Conservation (phyloP, 106 monocot genomes). For the Dendrobium catenatum region DNA sequence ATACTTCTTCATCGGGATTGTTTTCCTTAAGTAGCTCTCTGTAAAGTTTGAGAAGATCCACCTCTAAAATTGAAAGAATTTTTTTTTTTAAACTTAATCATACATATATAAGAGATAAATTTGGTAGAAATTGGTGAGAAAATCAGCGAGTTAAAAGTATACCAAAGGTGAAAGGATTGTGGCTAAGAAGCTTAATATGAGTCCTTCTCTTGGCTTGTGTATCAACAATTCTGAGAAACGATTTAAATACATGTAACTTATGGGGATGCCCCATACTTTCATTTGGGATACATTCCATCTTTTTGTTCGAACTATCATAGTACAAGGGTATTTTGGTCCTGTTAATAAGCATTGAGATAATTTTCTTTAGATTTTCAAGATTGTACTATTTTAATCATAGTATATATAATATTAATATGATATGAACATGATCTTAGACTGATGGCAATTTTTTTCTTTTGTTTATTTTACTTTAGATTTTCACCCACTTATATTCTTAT, state of each 20-base stretch:
- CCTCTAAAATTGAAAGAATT: slow-evolving; percentile 17
- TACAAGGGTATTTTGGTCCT: slow-evolving; percentile 33
- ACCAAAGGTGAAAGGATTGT: slow-evolving; percentile 58
- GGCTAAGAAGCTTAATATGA: slow-evolving; percentile 50
- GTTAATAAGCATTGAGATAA: too few relatives aligned
- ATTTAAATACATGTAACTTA: slow-evolving; percentile 34
- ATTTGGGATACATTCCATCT: slow-evolving; percentile 36
- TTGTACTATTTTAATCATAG: too few relatives aligned
- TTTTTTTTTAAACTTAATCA: too few relatives aligned
- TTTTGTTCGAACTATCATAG: slow-evolving; percentile 13
- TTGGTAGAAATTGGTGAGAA: neutral
- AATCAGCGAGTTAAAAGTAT: neutral
- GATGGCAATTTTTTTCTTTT: too few relatives aligned
- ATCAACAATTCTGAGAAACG: slow-evolving; percentile 57
- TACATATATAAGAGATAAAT: neutral
- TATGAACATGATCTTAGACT: too few relatives aligned
- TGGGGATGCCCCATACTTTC: slow-evolving; percentile 30
- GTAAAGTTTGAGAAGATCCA: slow-evolving; percentile 54
- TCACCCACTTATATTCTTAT: too few relatives aligned
- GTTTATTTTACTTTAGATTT: too few relatives aligned
- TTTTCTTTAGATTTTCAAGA: too few relatives aligned
- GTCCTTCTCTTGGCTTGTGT: slow-evolving; percentile 21
- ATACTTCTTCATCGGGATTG: slow-evolving; percentile 50
- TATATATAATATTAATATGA: too few relatives aligned
- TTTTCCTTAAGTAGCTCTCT: slow-evolving; percentile 49